A percentile compares a stretch with the other conserved stretches of the same genome.
Conservation (phyloP, 148 eudicot species). For the Talinum fruticosum region DNA sequence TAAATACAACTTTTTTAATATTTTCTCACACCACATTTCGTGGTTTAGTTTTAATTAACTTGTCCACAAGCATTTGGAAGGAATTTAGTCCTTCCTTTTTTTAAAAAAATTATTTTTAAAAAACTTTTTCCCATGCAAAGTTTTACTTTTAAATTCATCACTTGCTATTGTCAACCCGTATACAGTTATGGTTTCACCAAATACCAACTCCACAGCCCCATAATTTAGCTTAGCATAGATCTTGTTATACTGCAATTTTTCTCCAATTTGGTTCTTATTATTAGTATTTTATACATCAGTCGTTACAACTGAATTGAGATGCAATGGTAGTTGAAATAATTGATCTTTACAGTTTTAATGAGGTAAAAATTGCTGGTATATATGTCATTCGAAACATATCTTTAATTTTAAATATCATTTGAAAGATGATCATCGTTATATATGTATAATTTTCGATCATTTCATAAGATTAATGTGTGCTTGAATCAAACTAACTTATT, state of each 20-base stretch:
- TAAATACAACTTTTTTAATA: background rate
- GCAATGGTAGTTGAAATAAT: no score
- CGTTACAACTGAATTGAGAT: no score
- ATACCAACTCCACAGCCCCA: constrained; percentile 1
- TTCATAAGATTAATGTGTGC: no score
- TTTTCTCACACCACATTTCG: background rate
- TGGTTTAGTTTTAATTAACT: constrained; percentile 1
- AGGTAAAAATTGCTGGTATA: no score
- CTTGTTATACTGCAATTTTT: background rate
- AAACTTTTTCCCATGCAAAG: background rate
- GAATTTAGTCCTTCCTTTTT: constrained; percentile 7
- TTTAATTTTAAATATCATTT: no score
- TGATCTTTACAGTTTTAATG: no score
- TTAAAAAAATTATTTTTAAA: no score
- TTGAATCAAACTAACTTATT: no score
- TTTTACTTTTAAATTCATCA: background rate
- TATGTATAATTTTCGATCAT: no score
- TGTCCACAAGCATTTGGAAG: constrained; percentile 29
- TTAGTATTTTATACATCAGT: no score
- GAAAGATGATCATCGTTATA: no score
- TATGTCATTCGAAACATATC: no score
- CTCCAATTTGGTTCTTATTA: background rate
- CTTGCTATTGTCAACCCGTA: constrained; percentile 14
- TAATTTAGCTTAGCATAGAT: background rate
- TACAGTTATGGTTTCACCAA: background rate